Percentiles rank a stretch among this genome's conserved stretches.
phyloP scores from a whole-genome alignment of 352 stramenopile genomes.

The Globisporangium spiculum region DNA sequence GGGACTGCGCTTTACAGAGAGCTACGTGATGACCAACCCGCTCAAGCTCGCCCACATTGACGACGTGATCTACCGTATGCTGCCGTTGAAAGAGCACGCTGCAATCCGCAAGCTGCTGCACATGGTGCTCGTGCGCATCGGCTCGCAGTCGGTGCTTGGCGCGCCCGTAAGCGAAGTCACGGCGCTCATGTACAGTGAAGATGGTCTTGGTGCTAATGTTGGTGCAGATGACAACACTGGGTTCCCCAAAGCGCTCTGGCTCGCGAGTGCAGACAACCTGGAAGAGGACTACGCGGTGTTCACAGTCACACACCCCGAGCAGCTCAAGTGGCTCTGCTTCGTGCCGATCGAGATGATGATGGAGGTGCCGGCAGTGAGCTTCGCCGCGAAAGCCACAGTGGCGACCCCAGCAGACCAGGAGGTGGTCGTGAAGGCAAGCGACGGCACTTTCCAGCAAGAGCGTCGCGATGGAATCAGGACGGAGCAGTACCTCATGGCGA shows the following conservation, averaged over 20 bases:
- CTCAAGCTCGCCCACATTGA: constrained; percentile 30
- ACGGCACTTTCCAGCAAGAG: background rate
- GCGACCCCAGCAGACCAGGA: background rate
- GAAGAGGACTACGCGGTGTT: constrained; percentile 31
- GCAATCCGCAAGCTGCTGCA: constrained; percentile 13
- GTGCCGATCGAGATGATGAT: constrained; percentile 36
- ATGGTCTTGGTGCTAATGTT: background rate
- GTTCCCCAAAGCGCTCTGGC: constrained; percentile 38
- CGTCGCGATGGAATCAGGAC: constrained; percentile 27
- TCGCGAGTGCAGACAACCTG: constrained; percentile 18
- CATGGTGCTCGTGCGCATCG: constrained; percentile 27
- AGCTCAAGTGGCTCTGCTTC: constrained; percentile 33
- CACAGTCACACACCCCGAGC: constrained; percentile 19
- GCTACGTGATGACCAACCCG: constrained; percentile 34
- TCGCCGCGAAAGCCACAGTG: constrained; percentile 15
- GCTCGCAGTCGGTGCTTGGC: constrained; percentile 29
- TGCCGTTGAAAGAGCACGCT: background rate
- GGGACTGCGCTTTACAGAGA: constrained; percentile 31
- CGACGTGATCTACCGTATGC: constrained; percentile 10
- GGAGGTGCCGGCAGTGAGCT: constrained; percentile 36
- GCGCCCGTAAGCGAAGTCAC: constrained; percentile 29
- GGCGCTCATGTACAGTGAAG: constrained; percentile 23
- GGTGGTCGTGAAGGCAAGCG: background rate
- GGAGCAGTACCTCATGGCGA: constrained; percentile 37
- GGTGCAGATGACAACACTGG: background rate